A percentile compares a stretch with the other conserved stretches of the same genome.
Evolutionary conservation across 2,329 filamentous ascomycete genomes (phyloP).

Genomic region (Tolypocladium amazonense): DNA sequence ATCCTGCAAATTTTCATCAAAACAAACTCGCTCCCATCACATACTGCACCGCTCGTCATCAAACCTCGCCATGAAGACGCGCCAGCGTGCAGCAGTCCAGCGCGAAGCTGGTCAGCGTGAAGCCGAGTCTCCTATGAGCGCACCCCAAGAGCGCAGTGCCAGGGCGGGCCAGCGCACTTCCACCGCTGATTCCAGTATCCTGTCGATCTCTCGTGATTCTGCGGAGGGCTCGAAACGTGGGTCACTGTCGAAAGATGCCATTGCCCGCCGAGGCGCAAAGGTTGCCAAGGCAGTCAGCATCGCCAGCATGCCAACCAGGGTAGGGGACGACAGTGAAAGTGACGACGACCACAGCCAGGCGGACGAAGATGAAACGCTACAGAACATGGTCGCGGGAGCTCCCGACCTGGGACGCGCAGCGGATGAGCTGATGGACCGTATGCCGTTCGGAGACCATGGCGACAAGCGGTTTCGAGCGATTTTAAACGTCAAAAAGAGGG

Average conservation of each 20-base stretch:
- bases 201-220: neutral
- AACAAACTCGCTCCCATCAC: neutral
- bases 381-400: neutral
- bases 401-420: conserved; percentile 1
- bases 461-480: neutral
- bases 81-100: neutral
- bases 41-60: neutral
- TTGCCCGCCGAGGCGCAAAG: conserved; percentile 2
- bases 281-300: neutral
- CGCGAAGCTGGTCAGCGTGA: neutral
- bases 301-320: neutral
- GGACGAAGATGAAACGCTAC: neutral
- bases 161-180: neutral
- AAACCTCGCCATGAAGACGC: neutral
- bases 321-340: neutral
- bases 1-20: neutral
- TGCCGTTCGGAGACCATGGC: neutral
- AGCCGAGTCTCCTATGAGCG: neutral
- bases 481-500: neutral
- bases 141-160: neutral
- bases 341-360: neutral
- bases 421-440: conserved; percentile 2
- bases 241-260: neutral
- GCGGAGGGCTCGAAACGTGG: neutral
- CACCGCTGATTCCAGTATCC: neutral